Base-by-base conservation (phyloP, 1,284 basidiomycete species). In the Cutaneotrichosporon mucoides region DNA sequence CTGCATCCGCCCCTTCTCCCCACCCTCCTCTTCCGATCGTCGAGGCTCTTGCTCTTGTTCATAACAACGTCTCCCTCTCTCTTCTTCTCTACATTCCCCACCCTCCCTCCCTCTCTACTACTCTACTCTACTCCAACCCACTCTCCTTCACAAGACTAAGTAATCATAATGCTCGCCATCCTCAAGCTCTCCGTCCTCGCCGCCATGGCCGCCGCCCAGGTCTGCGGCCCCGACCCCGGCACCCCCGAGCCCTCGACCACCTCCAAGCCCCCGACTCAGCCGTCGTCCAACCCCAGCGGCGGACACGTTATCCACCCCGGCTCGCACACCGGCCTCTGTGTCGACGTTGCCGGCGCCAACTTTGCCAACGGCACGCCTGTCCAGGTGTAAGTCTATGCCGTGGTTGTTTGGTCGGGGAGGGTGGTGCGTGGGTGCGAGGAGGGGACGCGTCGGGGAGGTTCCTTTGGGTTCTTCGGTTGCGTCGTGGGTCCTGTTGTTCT, bases 281-380 rank as follows among this genome's bases (percentile, higher is more conserved):
- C 46, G 33, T 48, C 33, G 33, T 33, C 46, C 33, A 5, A 15
- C 16, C 43, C 58, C 49, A 24, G 46, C 16, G 37, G 7, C 47
- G 42, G 41, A 40, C 7, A 16, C 45, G 45, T 38, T 8, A 47
- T 64, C 58, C 56, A 57, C 55, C 62, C 62, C 55, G 51, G 55
- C 43, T 46, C 49, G 47, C 40, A 61, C 53, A 47, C 36, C 24
- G 24, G 15, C 48, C 56, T 53, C 56, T 67, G 66, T 45, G 37
- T 67, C 16, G 63, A 67, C 42, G 50, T 65, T 7, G 41, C 54
- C 16, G 59, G 53, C 11, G 63, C 58, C 49, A 54, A 53, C 37
- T 60, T 57, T 41, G 54, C 52, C 45, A 67, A 67, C 54, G 66
- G 66, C 44, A 63, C 63, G 38, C 61, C 63, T 15, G 63, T 67